These are phyloP conservation scores for Cercophora sp. DNA, from an alignment of 495 filamentous ascomycete genomes.

Conservation along the genomic window DNA sequence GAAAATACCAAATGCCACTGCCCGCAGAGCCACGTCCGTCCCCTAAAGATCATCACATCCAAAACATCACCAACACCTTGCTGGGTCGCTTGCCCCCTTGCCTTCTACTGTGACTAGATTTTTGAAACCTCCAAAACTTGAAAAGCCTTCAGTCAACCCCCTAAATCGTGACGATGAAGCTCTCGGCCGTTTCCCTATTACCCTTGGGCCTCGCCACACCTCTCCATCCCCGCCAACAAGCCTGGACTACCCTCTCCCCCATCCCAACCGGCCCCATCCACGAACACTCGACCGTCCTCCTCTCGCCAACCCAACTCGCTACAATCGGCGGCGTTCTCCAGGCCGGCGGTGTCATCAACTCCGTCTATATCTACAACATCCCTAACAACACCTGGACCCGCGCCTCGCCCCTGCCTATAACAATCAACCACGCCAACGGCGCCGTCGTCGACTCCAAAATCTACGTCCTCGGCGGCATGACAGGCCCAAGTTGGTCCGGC, in stretches of 20 bases:
- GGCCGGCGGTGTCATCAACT: not conserved
- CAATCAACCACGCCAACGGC: conserved; percentile 34
- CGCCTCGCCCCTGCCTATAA: conserved; percentile 23
- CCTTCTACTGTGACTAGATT: no score
- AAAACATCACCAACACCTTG: no score
- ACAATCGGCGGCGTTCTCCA: conserved; percentile 8
- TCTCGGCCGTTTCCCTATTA: no score
- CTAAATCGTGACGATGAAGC: no score
- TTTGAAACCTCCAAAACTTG: no score
- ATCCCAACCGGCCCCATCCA: conserved; percentile 9
- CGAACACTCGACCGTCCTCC: conserved; percentile 6
- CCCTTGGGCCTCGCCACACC: no score
- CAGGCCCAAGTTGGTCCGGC: conserved; percentile 14
- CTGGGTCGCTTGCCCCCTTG: no score
- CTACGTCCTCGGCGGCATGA: conserved; percentile 36
- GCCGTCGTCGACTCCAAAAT: conserved; percentile 35
- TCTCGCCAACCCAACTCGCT: not conserved
- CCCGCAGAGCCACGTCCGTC: no score
- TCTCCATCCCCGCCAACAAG: no score
- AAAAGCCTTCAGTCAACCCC: no score
- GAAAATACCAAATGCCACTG: no score
- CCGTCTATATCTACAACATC: conserved; percentile 24
- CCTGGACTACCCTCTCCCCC: not conserved
- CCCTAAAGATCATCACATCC: no score
- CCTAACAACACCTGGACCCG: conserved; percentile 25